Evolutionary conservation across 805 yeast species (phyloP), one percentile per base, ranked within the genome.

Genomic region (Metschnikowia cubensis): DNA sequence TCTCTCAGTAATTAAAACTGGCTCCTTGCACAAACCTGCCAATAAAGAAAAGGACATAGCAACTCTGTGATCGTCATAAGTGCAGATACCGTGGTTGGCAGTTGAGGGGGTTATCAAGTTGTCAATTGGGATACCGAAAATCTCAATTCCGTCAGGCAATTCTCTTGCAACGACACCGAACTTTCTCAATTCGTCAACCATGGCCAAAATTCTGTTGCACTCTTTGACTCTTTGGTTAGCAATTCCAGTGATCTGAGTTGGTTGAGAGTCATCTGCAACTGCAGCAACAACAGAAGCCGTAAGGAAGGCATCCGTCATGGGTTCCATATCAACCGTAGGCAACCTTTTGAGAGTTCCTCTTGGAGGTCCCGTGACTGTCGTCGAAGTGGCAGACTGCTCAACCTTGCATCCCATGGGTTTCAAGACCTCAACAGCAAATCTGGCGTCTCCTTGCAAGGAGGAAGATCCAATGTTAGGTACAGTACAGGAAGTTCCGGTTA

Each of bases 141-240:
- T 83, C 58, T 84, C 89, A 61, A 94, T 88, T 48, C 99, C 99
- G 63, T 94, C 99, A 15, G 88, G 91, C 50, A 89, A 79, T 67
- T 91, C 98, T 33, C 80, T 77, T 2, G 96, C 90, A 32, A 63
- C 60, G 17, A 94, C 97, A 50, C 98, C 99, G 64, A 91, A 94
- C 66, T 91, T 89, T 50, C 87, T 87, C 50, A 94, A 78, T 63
- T 90, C 89, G 35, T 80, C 77, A 41, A 89, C 85, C 99, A 94
- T 94, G 13, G 99, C 99, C 56, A 82, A 86, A 57, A 94, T 94
- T 65, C 99, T 80, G 69, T 94, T 90, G 73, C 99, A 94, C 65
- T 94, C 99, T 65, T 94, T 94, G 45, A 94, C 99, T 63, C 97
- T 84, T 72, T 94, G 99, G 70, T 94, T 94, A 35, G 98, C 98